Evolutionary conservation across 2,329 filamentous ascomycete genomes (phyloP).

Genomic region (Phialocephala sp.): DNA sequence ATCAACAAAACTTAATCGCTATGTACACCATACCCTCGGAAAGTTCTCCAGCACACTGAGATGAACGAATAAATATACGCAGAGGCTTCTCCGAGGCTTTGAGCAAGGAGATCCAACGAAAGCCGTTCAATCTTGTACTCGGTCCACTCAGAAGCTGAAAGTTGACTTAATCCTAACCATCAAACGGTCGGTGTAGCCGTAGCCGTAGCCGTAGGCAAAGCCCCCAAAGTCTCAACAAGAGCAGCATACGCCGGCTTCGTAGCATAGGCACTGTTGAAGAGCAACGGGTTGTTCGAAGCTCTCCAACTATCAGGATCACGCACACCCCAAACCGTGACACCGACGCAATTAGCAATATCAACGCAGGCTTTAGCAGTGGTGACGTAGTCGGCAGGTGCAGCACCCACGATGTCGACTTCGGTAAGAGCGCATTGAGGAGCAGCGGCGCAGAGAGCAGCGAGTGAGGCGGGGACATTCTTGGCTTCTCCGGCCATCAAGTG

Average conservation of each 20-base stretch:
- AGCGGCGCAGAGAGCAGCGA: slow-evolving; percentile 58
- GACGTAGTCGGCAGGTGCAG: slow-evolving; percentile 46
- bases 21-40: not conserved
- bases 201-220: slow-evolving; percentile 15
- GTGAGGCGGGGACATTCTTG: slow-evolving; percentile 39
- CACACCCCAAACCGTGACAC: slow-evolving; percentile 43
- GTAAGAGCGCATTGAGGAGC: slow-evolving; percentile 67
- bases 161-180: not conserved
- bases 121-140: not conserved
- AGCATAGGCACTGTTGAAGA: slow-evolving; percentile 58
- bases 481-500: slow-evolving; percentile 29
- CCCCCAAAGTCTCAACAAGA: slow-evolving; percentile 26
- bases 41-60: not conserved
- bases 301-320: slow-evolving; percentile 62
- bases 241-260: slow-evolving; percentile 58
- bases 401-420: slow-evolving; percentile 69
- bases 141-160: not conserved
- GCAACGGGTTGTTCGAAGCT: slow-evolving; percentile 53
- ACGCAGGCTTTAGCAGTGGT: slow-evolving; percentile 40
- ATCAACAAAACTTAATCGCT: not conserved
- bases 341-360: slow-evolving; percentile 41
- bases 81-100: not conserved
- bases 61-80: not conserved
- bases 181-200: not conserved
- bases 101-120: not conserved